A percentile compares a stretch with the other conserved stretches of the same genome.
Conservation (phyloP, 805 yeast genomes). For the Candida awuae region DNA sequence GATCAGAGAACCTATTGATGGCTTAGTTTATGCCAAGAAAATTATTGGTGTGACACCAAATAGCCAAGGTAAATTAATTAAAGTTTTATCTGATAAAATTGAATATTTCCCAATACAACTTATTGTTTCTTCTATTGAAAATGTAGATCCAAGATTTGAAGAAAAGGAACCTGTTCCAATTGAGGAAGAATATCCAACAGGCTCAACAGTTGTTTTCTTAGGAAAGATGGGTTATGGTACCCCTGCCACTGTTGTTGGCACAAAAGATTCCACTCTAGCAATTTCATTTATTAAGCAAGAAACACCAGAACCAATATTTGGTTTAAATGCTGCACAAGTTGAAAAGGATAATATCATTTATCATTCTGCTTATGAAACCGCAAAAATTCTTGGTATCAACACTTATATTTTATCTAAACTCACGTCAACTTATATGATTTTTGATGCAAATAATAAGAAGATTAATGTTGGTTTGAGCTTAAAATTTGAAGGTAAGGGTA, state of each 20-base stretch:
- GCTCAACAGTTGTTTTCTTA: constrained; percentile 63
- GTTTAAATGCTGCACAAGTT: constrained; percentile 46
- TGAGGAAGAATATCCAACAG: constrained; percentile 73
- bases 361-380: constrained; percentile 56
- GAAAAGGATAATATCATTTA: constrained; percentile 54
- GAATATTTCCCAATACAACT: constrained; percentile 70
- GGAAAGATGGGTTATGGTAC: constrained; percentile 88
- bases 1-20: constrained; percentile 32
- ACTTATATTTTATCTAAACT: constrained; percentile 67
- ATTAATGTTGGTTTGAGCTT: constrained; percentile 74
- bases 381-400: constrained; percentile 47
- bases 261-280: constrained; percentile 35
- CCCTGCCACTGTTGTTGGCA: constrained; percentile 59
- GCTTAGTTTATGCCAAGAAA: constrained; percentile 61
- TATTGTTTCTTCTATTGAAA: constrained; percentile 63
- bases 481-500: constrained; percentile 70
- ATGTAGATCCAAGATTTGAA: constrained; percentile 65
- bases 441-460: constrained; percentile 42
- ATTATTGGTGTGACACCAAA: constrained; percentile 73
- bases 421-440: constrained; percentile 64
- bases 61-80: constrained; percentile 65
- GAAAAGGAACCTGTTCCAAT: constrained; percentile 73
- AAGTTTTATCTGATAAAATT: constrained; percentile 50
- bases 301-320: constrained; percentile 57
- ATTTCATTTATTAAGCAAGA: constrained; percentile 45